These are phyloP conservation scores for Halenospora varia DNA, from an alignment of 495 filamentous ascomycete species.

Conservation along the genomic window DNA sequence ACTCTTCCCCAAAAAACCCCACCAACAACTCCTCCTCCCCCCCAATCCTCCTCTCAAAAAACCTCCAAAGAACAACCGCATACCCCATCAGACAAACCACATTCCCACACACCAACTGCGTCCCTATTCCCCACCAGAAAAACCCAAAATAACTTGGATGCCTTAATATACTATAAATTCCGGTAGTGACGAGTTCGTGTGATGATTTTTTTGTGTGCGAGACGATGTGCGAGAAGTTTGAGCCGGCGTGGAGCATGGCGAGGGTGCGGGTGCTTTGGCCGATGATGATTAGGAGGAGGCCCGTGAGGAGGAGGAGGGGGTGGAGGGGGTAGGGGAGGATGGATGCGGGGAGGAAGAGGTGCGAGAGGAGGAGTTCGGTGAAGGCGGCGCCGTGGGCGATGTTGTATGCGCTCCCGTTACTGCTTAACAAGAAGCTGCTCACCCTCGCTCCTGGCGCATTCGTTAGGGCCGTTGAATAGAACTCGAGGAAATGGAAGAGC, in stretches of 20 bases:
- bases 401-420: constrained; percentile 81
- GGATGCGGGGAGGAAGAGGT: constrained; percentile 53
- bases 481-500: constrained; percentile 95
- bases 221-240: constrained; percentile 88
- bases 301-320: constrained; percentile 41
- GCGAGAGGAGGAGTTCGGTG: constrained; percentile 62
- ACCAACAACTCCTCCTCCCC: constrained; percentile 77
- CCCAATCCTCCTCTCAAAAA: constrained; percentile 70
- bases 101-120: constrained; percentile 88
- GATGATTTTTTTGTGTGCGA: constrained; percentile 59
- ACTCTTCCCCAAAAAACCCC: constrained; percentile 80
- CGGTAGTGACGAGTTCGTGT: constrained; percentile 76
- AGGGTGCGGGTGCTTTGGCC: constrained; percentile 71
- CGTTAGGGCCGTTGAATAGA: constrained; percentile 77
- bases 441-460: constrained; percentile 72
- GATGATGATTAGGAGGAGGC: constrained; percentile 57
- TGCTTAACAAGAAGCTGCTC: constrained; percentile 75
- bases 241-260: constrained; percentile 86
- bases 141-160: constrained; percentile 97
- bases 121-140: constrained; percentile 97
- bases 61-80: constrained; percentile 72
- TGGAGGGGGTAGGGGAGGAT: constrained; percentile 32
- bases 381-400: constrained; percentile 73
- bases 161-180: constrained; percentile 58
- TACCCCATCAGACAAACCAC: constrained; percentile 70